These are phyloP conservation scores for Curvularia verruculosa DNA, from an alignment of 2,329 filamentous ascomycete genomes.

Conservation along the genomic window DNA sequence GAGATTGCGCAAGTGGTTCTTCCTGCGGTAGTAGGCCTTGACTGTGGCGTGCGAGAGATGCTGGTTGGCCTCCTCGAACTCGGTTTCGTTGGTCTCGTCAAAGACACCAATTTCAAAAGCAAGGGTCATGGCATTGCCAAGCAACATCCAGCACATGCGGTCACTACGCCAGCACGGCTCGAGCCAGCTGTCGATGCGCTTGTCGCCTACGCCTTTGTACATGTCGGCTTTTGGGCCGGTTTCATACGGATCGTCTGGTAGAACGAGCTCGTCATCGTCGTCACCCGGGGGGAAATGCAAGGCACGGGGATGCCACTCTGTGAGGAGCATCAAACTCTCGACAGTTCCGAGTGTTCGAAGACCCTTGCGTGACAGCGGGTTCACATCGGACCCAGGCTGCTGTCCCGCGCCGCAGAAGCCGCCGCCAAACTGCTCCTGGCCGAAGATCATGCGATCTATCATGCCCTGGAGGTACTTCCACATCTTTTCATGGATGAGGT, in stretches of 20 bases:
- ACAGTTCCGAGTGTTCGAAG: slow-evolving; percentile 90
- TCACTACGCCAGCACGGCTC: slow-evolving; percentile 92
- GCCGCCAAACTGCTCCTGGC: slow-evolving; percentile 92
- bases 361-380: slow-evolving; percentile 64
- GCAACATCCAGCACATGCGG: slow-evolving; percentile 96
- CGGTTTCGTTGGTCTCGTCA: slow-evolving; percentile 80
- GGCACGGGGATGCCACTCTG: slow-evolving; percentile 95
- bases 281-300: slow-evolving; percentile 85
- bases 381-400: slow-evolving; percentile 70
- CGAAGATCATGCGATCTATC: slow-evolving; percentile 94
- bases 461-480: slow-evolving; percentile 95
- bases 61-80: slow-evolving; percentile 53
- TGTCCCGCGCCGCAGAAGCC: slow-evolving; percentile 79
- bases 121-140: slow-evolving; percentile 87
- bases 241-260: slow-evolving; percentile 70
- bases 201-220: slow-evolving; percentile 72
- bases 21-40: slow-evolving; percentile 75
- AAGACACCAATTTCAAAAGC: slow-evolving; percentile 96
- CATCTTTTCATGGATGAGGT: slow-evolving; percentile 91
- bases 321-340: slow-evolving; percentile 90
- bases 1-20: slow-evolving; percentile 80
- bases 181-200: slow-evolving; percentile 91
- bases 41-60: slow-evolving; percentile 63
- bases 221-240: slow-evolving; percentile 46
- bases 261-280: slow-evolving; percentile 67